Evolutionary conservation across 2,329 filamentous ascomycete genomes (phyloP), one percentile per base, ranked within the genome.

Genomic region (Verticillium isaacii): DNA sequence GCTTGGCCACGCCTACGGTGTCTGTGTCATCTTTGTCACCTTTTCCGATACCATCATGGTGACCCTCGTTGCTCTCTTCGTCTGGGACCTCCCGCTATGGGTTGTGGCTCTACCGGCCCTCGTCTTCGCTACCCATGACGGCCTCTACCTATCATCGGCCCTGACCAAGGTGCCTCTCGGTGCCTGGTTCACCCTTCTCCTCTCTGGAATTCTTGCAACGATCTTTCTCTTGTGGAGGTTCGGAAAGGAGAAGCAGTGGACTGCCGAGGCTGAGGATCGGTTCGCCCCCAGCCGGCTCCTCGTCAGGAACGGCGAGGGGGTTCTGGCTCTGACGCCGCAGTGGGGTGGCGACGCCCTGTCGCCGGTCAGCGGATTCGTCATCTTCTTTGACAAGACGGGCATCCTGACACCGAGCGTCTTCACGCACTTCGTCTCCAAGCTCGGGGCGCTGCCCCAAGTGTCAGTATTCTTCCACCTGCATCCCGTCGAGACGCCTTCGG

Each of bases 21-120:
- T 91, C 8, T 93, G 90, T 66, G 90, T 93, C 70, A 91, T 93
- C 67, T 85, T 91, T 57, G 90, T 93, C 54, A 91, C 90, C 0
- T 91, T 93, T 71, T 87, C 93, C 69, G 89, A 89, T 60, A 93
- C 90, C 0, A 89, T 84, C 72, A 87, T 94, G 82, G 87, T 92
- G 1, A 83, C 88, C 0, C 77, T 93, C 1, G 88, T 89, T 1
- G 87, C 90, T 0, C 79, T 93, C 2, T 80, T 93, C 41, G 87
- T 92, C 45, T 93, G 90, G 90, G 81, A 84, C 23, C 72, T 89
- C 32, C 82, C 84, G 2, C 77, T 85, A 1, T 79, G 81, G 59
- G 66, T 88, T n/a, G 86, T 93, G 8, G 69, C 87, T 39, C 67
- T 86, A 0, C 77, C 85, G 1, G 91, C 86, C 75, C 75, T 91